phyloP scores from a whole-genome alignment of 371 early-diverging fungal species.

The Rhizomucor miehei region DNA sequence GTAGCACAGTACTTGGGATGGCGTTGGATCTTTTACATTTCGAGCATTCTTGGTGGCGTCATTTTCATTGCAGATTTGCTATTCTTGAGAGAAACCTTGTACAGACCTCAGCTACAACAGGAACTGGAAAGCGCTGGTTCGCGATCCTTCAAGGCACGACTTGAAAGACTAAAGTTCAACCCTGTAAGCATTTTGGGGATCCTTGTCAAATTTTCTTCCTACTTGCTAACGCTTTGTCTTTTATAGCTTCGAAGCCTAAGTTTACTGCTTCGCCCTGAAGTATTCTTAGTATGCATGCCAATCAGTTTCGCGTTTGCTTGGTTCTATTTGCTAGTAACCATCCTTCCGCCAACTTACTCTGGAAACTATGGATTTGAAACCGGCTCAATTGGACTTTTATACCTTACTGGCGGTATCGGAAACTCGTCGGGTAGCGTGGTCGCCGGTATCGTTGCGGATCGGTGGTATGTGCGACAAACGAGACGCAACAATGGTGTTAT shows the following conservation, averaged over 20 bases:
- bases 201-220: neutral
- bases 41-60: conserved; percentile 48
- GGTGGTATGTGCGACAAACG: conserved; percentile 16
- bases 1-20: conserved; percentile 50
- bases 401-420: conserved; percentile 49
- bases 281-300: conserved; percentile 23
- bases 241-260: conserved; percentile 28
- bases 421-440: conserved; percentile 38
- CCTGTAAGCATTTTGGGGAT: conserved; percentile 28
- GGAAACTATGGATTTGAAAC: conserved; percentile 40
- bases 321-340: conserved; percentile 48
- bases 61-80: conserved; percentile 35
- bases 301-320: conserved; percentile 41
- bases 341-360: conserved; percentile 37
- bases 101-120: conserved; percentile 6
- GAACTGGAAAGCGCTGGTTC: neutral
- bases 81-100: conserved; percentile 53
- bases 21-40: conserved; percentile 58
- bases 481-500: conserved; percentile 9
- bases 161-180: conserved; percentile 27
- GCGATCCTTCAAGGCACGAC: neutral
- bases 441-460: conserved; percentile 38
- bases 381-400: conserved; percentile 47
- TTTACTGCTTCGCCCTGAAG: conserved; percentile 18
- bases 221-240: neutral